Evolutionary conservation across 345 rosid genomes (phyloP).

Genomic region (Ceriops zippeliana): DNA sequence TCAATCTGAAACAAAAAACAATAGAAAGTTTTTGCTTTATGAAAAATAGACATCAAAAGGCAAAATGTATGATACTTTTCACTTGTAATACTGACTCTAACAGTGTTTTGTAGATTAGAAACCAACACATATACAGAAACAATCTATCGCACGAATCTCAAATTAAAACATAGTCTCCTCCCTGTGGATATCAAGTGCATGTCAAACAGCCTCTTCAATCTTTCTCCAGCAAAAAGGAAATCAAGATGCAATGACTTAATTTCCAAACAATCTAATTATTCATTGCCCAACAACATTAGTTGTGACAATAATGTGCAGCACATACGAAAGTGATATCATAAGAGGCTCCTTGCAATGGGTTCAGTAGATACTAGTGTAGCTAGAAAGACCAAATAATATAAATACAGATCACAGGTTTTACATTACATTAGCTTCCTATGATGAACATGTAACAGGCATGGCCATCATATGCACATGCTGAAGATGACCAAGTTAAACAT

Average conservation of each 20-base stretch:
- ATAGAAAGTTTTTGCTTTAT: background rate
- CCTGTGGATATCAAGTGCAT: too few relatives aligned
- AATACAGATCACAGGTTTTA: background rate
- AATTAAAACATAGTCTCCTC: background rate
- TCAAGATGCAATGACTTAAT: too few relatives aligned
- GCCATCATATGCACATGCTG: background rate
- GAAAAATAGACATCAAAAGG: too few relatives aligned
- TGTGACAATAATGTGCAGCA: background rate
- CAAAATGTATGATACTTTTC: background rate
- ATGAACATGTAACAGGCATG: background rate
- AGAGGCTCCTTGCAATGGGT: background rate
- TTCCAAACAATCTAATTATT: too few relatives aligned
- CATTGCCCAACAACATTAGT: background rate
- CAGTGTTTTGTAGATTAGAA: background rate
- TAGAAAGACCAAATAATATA: background rate
- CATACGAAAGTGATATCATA: background rate
- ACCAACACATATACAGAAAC: background rate
- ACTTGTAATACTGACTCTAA: background rate
- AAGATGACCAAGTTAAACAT: background rate
- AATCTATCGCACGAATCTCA: background rate
- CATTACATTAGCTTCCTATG: background rate
- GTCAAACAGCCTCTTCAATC: too few relatives aligned
- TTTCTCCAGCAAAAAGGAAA: too few relatives aligned
- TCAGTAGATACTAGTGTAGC: background rate
- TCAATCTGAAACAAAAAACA: constrained; percentile 50